Conservation (phyloP, 805 yeast genomes). For the Saccharomycopsis lassenensis region DNA sequence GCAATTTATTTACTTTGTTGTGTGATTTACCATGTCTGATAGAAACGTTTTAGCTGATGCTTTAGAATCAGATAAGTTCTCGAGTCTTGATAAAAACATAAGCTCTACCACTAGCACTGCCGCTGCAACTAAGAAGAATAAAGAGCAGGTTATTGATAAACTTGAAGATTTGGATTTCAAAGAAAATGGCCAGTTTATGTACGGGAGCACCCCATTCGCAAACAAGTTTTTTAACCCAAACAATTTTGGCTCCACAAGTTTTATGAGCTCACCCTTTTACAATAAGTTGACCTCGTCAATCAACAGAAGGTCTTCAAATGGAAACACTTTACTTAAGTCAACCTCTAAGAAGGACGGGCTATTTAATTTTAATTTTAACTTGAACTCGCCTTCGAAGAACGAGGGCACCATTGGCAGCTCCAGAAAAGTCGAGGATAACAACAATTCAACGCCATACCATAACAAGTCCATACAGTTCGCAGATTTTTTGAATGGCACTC, state of each 20-base stretch:
- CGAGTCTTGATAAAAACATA: no score
- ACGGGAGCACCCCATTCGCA: constrained; percentile 12
- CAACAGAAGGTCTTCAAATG: neutral
- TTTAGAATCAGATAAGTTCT: no score
- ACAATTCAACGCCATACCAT: constrained; percentile 5
- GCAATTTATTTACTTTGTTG: no score
- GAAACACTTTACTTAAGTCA: constrained; percentile 4
- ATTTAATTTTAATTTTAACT: no score
- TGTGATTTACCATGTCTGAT: no score
- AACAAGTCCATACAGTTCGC: constrained; percentile 7
- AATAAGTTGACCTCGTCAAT: constrained; percentile 10
- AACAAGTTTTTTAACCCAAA: constrained; percentile 8
- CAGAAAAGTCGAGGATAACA: neutral
- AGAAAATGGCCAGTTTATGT: no score
- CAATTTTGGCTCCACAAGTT: constrained; percentile 2
- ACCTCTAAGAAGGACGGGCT: neutral
- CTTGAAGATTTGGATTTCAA: no score
- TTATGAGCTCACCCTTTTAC: constrained; percentile 9
- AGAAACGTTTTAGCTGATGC: no score
- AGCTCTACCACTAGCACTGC: no score
- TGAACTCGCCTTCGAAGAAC: neutral
- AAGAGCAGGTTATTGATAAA: no score
- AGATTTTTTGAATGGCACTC: constrained; percentile 11
- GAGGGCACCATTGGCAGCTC: neutral
- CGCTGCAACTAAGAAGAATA: no score